Percentiles rank a stretch among this genome's conserved stretches.
Evolutionary conservation across 257 asterid genomes (phyloP).

Genomic region (Anisodus acutangulus): DNA sequence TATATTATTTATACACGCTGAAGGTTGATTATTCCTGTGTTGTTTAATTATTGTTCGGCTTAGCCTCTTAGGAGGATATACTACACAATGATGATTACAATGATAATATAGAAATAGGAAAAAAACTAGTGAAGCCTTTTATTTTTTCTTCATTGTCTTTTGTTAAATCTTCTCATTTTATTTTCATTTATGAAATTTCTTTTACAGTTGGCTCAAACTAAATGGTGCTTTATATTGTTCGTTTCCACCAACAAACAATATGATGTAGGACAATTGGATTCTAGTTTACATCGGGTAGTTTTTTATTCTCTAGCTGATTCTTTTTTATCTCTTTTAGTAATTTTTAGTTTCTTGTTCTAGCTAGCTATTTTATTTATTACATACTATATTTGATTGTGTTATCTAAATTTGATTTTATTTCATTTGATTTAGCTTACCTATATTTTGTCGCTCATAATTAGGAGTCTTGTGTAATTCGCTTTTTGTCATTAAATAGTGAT

Average conservation of each 20-base stretch:
- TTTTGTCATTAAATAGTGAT: neutral
- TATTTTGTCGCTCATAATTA: neutral
- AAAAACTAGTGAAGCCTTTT: neutral
- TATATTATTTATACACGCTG: neutral
- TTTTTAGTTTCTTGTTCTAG: neutral
- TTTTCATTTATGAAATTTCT: neutral
- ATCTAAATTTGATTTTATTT: conserved; percentile 6
- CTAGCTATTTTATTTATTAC: neutral
- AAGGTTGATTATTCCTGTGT: neutral
- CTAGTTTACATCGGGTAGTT: neutral
- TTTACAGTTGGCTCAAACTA: neutral
- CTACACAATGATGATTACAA: neutral
- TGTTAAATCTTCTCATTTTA: neutral
- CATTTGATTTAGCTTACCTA: neutral
- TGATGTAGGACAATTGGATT: neutral
- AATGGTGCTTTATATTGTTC: neutral
- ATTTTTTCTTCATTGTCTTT: neutral
- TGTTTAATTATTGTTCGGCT: neutral
- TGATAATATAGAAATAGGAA: neutral
- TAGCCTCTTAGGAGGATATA: neutral
- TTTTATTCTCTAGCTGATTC: neutral
- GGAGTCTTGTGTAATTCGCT: neutral
- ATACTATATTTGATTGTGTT: neutral
- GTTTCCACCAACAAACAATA: neutral
- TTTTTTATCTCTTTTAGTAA: neutral